phyloP scores from a whole-genome alignment of 192 early-diverging fungal genomes.

The Lobosporangium transversale region DNA sequence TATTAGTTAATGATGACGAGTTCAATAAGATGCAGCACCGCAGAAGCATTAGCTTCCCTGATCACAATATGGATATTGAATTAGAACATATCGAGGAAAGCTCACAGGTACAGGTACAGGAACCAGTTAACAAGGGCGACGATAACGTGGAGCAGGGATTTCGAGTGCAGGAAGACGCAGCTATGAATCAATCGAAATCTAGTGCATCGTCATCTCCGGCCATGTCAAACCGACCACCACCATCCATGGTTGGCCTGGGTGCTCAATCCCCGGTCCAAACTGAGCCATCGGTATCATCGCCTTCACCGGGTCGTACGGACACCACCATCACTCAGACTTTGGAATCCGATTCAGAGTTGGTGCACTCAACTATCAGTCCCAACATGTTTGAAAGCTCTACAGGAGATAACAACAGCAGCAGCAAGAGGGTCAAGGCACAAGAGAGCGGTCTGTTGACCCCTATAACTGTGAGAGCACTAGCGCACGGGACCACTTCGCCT shows the following conservation, averaged over 20 bases:
- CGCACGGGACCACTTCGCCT: background rate
- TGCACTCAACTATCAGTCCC: constrained; percentile 5
- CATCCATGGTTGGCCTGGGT: constrained; percentile 1
- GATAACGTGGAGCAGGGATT: background rate
- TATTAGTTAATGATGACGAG: constrained; percentile 42
- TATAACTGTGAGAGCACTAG: constrained; percentile 31
- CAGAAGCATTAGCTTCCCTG: constrained; percentile 6
- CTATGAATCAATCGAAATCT: background rate
- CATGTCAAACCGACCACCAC: background rate
- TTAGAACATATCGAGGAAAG: background rate
- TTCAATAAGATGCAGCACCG: constrained; percentile 28
- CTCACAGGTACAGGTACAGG: too few relatives aligned
- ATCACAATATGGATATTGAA: background rate
- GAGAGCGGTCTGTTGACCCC: constrained; percentile 8
- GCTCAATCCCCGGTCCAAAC: background rate
- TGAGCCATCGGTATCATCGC: background rate
- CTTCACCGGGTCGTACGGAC: background rate
- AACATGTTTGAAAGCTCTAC: background rate
- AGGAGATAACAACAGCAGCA: background rate
- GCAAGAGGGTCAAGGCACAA: background rate
- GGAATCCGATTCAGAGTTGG: constrained; percentile 20
- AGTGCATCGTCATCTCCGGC: background rate
- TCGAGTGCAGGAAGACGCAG: background rate
- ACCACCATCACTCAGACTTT: background rate
- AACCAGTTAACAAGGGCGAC: constrained; percentile 4